Evolutionary conservation across 345 rosid species (phyloP), one percentile per base, ranked within the genome.

Genomic region (Gossypium herbaceum): DNA sequence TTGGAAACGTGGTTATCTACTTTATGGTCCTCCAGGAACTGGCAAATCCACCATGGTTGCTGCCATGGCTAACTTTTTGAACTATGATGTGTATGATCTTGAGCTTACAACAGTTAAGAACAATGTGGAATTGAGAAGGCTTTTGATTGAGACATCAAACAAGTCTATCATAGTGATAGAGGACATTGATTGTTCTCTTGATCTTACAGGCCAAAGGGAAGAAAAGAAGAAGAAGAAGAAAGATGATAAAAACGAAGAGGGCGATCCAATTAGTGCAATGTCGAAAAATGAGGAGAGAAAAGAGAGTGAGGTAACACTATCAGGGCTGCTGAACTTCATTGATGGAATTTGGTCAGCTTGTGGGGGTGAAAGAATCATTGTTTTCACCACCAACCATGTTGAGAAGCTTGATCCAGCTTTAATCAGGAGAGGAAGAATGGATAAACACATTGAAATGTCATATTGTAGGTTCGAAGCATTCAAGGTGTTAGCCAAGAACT

Each of bases 271-370:
- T 0, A 20, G 41, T 7, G 73, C 45, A 45, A 60, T 39, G 70
- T n/a, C 5, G 2, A 72, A 73, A 39, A 34, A 58, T 22, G 74
- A 72, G 16, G 54, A 74, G 60, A 47, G 7, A 15, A 29, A 51
- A 12, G 50, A 25, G 1, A 74, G 76, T 29, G 60, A 74, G 10
- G 81, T 77, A 2, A 81, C 84, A 3, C 51, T 75, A 34, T 78
- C 84, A 0, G 84, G 81, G 54, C 65, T 81, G 20, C 9, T 81
- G 67, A 81, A 81, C 67, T 71, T 75, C 17, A 75, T 81, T 15
- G 84, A 81, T 58, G 84, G 81, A 10, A 24, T 81, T 12, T 77
- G 84, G 79, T 81, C 84, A 3, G 79, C 84, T 41, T 81, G 74
- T 17, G 81, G 71, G 25, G 81, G 71, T 10, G 81, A 81, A 59